Evolutionary conservation across 495 filamentous ascomycete species (phyloP).

Genomic region (Penicillium waksmanii): DNA sequence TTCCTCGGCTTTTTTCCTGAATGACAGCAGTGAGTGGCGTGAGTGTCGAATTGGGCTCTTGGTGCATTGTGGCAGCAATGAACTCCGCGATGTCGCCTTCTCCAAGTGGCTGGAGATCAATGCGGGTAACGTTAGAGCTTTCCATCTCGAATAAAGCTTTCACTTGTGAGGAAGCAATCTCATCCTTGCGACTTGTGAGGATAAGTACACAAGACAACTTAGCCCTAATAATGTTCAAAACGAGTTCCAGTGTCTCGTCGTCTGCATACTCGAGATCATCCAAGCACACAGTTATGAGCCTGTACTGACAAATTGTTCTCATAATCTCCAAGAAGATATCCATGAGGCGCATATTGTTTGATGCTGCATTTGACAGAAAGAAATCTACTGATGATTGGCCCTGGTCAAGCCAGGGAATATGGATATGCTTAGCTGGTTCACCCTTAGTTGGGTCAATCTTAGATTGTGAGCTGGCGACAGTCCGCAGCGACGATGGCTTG

Average conservation of each 20-base stretch:
- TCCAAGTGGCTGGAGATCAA: constrained; percentile 66
- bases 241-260: constrained; percentile 78
- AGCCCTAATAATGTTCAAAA: constrained; percentile 70
- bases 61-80: constrained; percentile 72
- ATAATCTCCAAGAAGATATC: constrained; percentile 86
- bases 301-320: constrained; percentile 72
- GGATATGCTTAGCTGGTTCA: constrained; percentile 40
- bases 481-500: constrained; percentile 38
- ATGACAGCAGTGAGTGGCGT: constrained; percentile 65
- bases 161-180: constrained; percentile 42
- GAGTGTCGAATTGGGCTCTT: constrained; percentile 39
- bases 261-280: constrained; percentile 90
- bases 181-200: constrained; percentile 52
- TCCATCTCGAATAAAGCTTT: constrained; percentile 48
- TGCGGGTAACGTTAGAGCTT: constrained; percentile 59
- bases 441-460: constrained; percentile 33
- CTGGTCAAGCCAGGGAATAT: constrained; percentile 39
- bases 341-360: constrained; percentile 76
- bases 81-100: constrained; percentile 79
- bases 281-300: constrained; percentile 79
- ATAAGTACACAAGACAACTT: constrained; percentile 80
- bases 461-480: constrained; percentile 33
- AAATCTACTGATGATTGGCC: constrained; percentile 69
- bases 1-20: constrained; percentile 79
- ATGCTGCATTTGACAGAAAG: constrained; percentile 67